Conservation (phyloP, 2,329 filamentous ascomycete genomes). For the Penicillium sp. region DNA sequence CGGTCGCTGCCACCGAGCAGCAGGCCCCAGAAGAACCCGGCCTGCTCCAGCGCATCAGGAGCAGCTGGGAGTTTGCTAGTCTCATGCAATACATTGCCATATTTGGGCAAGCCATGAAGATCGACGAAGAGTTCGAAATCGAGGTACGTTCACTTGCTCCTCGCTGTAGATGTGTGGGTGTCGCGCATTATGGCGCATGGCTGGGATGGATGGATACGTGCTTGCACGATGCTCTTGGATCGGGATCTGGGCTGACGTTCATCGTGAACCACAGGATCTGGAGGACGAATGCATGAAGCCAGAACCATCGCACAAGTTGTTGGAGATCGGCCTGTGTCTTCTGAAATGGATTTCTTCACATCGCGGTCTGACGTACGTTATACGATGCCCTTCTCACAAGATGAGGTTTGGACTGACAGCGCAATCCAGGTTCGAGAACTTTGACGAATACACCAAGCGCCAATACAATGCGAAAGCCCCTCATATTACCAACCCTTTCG, state of each 20-base stretch:
- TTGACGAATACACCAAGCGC: conserved; percentile 88
- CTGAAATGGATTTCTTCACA: conserved; percentile 94
- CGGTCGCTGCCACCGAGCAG: conserved; percentile 50
- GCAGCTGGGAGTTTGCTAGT: conserved; percentile 94
- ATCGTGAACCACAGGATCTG: conserved; percentile 63
- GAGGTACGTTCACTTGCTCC: conserved; percentile 61
- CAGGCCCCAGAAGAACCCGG: conserved; percentile 37
- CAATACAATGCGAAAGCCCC: conserved; percentile 84
- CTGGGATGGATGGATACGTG: conserved; percentile 1
- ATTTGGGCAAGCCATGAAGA: conserved; percentile 85
- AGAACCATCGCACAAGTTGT: conserved; percentile 66
- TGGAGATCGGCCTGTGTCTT: conserved; percentile 79
- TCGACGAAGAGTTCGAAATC: conserved; percentile 83
- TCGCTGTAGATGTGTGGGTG: not conserved
- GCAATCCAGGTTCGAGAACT: conserved; percentile 68
- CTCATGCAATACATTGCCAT: conserved; percentile 90
- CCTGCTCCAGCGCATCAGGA: conserved; percentile 68
- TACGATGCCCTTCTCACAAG: not conserved
- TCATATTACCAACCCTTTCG: conserved; percentile 74
- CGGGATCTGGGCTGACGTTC: conserved; percentile 11
- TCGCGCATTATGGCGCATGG: conserved; percentile 15
- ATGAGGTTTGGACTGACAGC: conserved; percentile 5
- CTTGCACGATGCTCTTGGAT: not conserved
- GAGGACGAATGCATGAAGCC: conserved; percentile 85
- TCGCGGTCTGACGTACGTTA: conserved; percentile 79